A percentile compares a stretch with the other conserved stretches of the same genome.
Evolutionary conservation across 768 basidiomycete genomes (phyloP).

Genomic region (Paxillus involutus): DNA sequence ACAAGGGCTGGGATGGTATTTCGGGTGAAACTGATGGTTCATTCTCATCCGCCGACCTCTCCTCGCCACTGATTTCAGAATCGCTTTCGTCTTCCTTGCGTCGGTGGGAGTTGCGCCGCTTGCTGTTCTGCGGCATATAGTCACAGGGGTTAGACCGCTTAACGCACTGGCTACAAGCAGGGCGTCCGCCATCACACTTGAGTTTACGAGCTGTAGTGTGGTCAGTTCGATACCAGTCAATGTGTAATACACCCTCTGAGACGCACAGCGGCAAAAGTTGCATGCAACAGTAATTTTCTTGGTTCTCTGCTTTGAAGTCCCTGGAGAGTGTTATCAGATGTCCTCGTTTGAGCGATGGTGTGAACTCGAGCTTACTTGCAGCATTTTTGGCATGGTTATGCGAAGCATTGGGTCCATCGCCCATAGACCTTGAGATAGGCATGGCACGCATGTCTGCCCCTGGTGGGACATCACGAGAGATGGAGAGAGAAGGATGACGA

Average conservation of each 20-base stretch:
- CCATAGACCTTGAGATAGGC: conserved; percentile 39
- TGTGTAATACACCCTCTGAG: conserved; percentile 9
- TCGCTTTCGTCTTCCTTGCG: conserved; percentile 60
- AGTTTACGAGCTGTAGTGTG: conserved; percentile 69
- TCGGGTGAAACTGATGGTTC: conserved; percentile 60
- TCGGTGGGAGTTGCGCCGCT: conserved; percentile 65
- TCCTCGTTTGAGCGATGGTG: conserved; percentile 4
- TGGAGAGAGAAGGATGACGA: conserved; percentile 46
- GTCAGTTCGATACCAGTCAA: conserved; percentile 18
- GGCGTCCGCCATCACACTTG: conserved; percentile 85
- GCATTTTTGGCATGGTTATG: conserved; percentile 32
- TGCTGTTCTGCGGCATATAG: conserved; percentile 72
- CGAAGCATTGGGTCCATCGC: conserved; percentile 32
- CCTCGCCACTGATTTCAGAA: conserved; percentile 65
- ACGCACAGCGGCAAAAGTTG: conserved; percentile 88
- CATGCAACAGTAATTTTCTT: conserved; percentile 90
- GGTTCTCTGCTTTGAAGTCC: conserved; percentile 63
- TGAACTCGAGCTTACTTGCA: conserved; percentile 36
- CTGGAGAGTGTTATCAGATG: conserved; percentile 32
- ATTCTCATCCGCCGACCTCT: conserved; percentile 50
- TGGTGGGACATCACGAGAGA: conserved; percentile 48
- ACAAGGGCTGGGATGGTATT: conserved; percentile 32
- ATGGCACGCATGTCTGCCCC: conserved; percentile 44
- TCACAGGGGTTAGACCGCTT: conserved; percentile 80
- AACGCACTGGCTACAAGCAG: conserved; percentile 78